These are phyloP conservation scores for Adiantum capillusveneris DNA, from an alignment of 75 land plant genomes.

Conservation along the genomic window DNA sequence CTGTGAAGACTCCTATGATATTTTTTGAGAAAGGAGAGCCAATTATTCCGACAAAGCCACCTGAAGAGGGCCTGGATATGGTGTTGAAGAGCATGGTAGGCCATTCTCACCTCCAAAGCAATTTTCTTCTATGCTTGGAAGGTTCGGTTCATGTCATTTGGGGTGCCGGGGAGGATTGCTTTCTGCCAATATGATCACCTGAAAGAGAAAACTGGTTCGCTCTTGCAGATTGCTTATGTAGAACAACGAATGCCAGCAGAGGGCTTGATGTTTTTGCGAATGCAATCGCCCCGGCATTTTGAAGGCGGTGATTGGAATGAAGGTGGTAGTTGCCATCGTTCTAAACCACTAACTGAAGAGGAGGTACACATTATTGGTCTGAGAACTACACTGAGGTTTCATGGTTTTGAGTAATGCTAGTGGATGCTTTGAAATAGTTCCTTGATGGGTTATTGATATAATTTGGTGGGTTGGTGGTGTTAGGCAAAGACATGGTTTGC, in stretches of 20 bases:
- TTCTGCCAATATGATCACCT: too few relatives aligned
- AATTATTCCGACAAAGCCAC: slow-evolving; percentile 52
- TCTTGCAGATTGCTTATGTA: slow-evolving; percentile 41
- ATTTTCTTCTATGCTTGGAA: too few relatives aligned
- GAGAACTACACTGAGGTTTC: neutral
- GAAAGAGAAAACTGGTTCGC: too few relatives aligned
- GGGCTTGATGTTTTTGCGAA: slow-evolving; percentile 50
- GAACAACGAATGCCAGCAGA: slow-evolving; percentile 28
- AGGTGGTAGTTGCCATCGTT: slow-evolving; percentile 67
- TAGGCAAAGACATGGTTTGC: slow-evolving; percentile 68
- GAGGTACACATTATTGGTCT: slow-evolving; percentile 25
- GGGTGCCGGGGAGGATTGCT: too few relatives aligned
- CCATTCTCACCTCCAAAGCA: too few relatives aligned
- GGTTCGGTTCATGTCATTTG: too few relatives aligned
- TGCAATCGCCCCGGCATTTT: slow-evolving; percentile 92
- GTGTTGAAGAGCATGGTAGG: slow-evolving; percentile 67
- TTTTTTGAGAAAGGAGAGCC: slow-evolving; percentile 66
- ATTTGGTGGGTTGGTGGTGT: too few relatives aligned
- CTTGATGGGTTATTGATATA: too few relatives aligned
- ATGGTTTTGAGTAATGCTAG: neutral
- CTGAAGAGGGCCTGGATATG: slow-evolving; percentile 60
- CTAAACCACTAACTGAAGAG: slow-evolving; percentile 39
- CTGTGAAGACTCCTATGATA: slow-evolving; percentile 71
- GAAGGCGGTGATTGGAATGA: slow-evolving; percentile 96
- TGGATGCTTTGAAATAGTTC: too few relatives aligned